Conservation (phyloP, 2,329 filamentous ascomycete genomes). For the Penicillium sp. region DNA sequence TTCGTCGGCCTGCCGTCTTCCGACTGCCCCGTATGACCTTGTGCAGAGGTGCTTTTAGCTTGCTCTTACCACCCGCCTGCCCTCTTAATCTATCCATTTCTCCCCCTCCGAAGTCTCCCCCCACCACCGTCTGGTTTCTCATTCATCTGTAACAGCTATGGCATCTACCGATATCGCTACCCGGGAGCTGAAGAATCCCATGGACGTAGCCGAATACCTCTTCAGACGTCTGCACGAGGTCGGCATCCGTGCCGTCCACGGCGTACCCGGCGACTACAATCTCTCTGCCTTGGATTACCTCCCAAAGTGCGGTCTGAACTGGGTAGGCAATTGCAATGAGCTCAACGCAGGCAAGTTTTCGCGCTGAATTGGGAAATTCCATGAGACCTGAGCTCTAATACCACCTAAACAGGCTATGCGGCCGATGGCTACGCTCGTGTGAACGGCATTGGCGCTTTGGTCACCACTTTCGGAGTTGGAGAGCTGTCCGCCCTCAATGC, state of each 20-base stretch:
- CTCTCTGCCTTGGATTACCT: conserved; percentile 60
- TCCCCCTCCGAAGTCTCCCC: no score
- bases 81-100: background rate
- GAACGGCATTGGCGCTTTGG: conserved; percentile 65
- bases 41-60: background rate
- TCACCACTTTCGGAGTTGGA: conserved; percentile 75
- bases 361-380: background rate
- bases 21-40: background rate
- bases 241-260: conserved; percentile 51
- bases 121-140: no score
- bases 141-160: conserved; percentile 8
- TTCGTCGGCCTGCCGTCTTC: background rate
- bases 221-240: conserved; percentile 50
- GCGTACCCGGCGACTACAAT: conserved; percentile 65
- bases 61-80: background rate
- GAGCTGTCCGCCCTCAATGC: conserved; percentile 68
- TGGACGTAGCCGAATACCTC: conserved; percentile 50
- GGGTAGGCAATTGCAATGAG: conserved; percentile 63
- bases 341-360: conserved; percentile 53
- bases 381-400: background rate
- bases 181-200: conserved; percentile 43
- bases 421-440: conserved; percentile 77
- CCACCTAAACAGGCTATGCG: conserved; percentile 57
- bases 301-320: conserved; percentile 52
- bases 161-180: conserved; percentile 45